Base-by-base conservation (phyloP, 2,329 filamentous ascomycete species). In the Cryphonectria nitschkei region DNA sequence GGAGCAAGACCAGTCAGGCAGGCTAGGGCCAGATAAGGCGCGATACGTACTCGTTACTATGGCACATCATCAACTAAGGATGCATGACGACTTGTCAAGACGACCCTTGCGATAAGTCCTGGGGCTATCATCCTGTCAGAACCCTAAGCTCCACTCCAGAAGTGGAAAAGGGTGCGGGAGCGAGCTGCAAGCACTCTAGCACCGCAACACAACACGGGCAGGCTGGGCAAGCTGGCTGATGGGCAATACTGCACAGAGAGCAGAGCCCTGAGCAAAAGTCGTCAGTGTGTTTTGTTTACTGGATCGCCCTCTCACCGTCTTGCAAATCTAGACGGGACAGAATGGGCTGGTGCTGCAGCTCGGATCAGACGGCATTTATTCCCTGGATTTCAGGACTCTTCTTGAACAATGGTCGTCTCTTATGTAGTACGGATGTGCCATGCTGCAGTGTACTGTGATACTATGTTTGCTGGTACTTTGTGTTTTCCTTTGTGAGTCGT, bases 131-230 rank as follows among this genome's bases (percentile, higher is more conserved):
- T 65, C 62, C 50, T 37, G 41, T 19, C 63, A 65, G 63, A 65
- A 58, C 54, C 46, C 56, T 1, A 5, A 68, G 68, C 61, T 68
- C 67, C 60, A 65, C 63, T 32, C 61, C 58, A 19, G 26, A 70
- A 52, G 58, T 52, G 60, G 46, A 50, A 7, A 60, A 52, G 46
- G 64, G 8, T 50, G 68, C 68, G 68, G 62, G 52, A 60, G 54
- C 54, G 19, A 29, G 43, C 70, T 72, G 70, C 70, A 72, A 67
- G 63, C 70, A 72, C 70, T 72, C 68, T 67, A 66, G 46, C 46
- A 70, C 65, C 39, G 56, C 34, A 50, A 61, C 60, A 41, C 39
- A 19, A 41, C 13, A 16, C 14, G 34, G 43, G 6, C 37, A 41
- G 61, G 46, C 46, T 50, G 22, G 46, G 9, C 46, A 50, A n/a